Evolutionary conservation across 2,329 filamentous ascomycete species (phyloP), one percentile per base, ranked within the genome.

Genomic region (Aspergillus cejpii): DNA sequence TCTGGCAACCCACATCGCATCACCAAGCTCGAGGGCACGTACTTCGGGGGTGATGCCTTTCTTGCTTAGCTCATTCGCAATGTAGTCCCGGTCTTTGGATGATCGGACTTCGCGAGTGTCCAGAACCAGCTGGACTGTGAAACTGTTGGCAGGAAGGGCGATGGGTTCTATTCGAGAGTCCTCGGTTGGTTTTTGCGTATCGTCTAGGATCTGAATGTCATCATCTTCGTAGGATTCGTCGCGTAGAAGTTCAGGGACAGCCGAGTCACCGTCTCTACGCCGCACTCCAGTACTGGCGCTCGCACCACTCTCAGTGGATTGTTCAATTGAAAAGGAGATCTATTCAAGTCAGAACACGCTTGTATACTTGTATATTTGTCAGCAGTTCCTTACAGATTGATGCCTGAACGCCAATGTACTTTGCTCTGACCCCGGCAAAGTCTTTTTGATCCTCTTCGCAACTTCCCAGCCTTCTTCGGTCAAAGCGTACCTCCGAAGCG

Each of bases 401-500:
- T 28, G 31, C 17, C 41, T 41, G 34, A 54, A 58, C 8, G 51
- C 28, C 26, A 51, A 11, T n/a, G 42, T 51, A 11, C 50, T 53
- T 29, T 55, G 51, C 10, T 50, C 40, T 4, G 50, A 45, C 4
- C 57, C 54, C 6, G 59, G 51, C 0, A 65, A 60, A 1, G 75
- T 77, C 45, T 75, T 72, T 39, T 77, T 77, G 28, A 89, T 82
- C 17, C 79, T 75, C 39, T 74, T 77, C 1, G 81, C 85, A 41
- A 86, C 79, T 39, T 87, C 83, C 82, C 84, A 86, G 3, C 87
- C 87, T 48, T 87, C 83, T 24, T 90, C 85, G 0, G 85, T 87
- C 27, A 92, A 68, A 1, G 74, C 73, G 59, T 89, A 92, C 52
- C 76, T 79, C 48, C 80, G 77, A 14, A 80, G 64, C 0, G 85